Evolutionary conservation across 179 eudicot genomes (phyloP).

Genomic region (Gypsophila paniculata): DNA sequence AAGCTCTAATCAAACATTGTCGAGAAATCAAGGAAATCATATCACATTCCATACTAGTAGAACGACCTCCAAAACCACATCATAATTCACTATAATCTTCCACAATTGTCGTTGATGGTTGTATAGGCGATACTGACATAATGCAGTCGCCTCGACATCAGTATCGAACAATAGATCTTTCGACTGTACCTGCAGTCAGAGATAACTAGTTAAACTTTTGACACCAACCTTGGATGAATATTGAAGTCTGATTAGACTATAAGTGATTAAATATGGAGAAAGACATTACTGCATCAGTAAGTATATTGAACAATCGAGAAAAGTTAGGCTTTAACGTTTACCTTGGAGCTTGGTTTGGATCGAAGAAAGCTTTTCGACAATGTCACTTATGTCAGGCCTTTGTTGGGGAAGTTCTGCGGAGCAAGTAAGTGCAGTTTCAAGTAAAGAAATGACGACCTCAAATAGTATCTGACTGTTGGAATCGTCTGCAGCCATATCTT

Average conservation of each 20-base stretch:
- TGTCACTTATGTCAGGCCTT: constrained; percentile 19
- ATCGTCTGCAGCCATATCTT: constrained; percentile 18
- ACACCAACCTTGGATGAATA: neutral
- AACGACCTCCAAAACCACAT: neutral
- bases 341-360: constrained; percentile 14
- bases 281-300: neutral
- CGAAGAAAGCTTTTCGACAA: constrained; percentile 14
- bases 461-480: neutral
- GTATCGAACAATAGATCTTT: neutral
- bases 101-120: neutral
- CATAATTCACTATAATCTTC: neutral
- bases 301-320: neutral
- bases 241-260: neutral
- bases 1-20: too few relatives aligned
- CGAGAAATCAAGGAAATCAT: neutral
- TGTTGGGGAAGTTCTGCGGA: constrained; percentile 19
- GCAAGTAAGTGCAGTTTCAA: constrained; percentile 19
- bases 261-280: neutral
- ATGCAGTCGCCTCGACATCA: neutral
- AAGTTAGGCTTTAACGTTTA: neutral
- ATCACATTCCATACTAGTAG: neutral
- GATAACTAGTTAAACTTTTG: neutral
- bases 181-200: neutral
- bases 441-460: constrained; percentile 14
- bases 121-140: neutral